Percentiles rank a stretch among this genome's conserved stretches.
phyloP scores from a whole-genome alignment of 2,329 filamentous ascomycete genomes.

The Clonostachys chloroleuca region DNA sequence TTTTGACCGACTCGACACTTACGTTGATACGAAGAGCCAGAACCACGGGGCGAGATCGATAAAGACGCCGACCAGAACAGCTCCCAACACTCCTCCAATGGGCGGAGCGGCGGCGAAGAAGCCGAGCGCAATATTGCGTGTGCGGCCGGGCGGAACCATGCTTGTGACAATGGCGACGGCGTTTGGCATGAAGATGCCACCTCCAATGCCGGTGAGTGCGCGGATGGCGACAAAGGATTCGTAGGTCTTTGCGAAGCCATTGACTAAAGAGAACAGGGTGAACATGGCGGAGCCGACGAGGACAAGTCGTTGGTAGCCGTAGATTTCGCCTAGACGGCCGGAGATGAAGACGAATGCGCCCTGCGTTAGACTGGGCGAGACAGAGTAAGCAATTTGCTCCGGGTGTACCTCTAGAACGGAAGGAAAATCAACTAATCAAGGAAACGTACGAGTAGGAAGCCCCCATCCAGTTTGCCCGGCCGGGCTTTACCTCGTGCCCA shows the following conservation, averaged over 20 bases:
- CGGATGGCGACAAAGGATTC: constrained; percentile 34
- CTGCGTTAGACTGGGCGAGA: constrained; percentile 33
- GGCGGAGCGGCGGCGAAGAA: constrained; percentile 42
- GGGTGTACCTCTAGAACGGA: no score
- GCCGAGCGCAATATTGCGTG: constrained; percentile 37
- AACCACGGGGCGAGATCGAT: constrained; percentile 1
- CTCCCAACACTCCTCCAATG: constrained; percentile 34
- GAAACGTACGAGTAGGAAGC: constrained; percentile 26
- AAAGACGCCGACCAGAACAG: constrained; percentile 31
- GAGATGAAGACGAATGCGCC: constrained; percentile 47
- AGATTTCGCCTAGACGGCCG: constrained; percentile 46
- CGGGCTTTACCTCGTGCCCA: constrained; percentile 16
- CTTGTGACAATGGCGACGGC: constrained; percentile 42
- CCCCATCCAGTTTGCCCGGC: constrained; percentile 30
- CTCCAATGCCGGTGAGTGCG: constrained; percentile 41
- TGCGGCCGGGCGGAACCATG: constrained; percentile 38
- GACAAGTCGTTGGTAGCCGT: constrained; percentile 43
- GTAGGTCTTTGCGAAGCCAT: constrained; percentile 34
- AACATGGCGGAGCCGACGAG: constrained; percentile 36
- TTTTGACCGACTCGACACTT: not conserved
- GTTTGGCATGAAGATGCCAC: constrained; percentile 47
- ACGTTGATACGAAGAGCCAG: constrained; percentile 1
- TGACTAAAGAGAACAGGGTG: constrained; percentile 33
- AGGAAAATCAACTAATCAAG: not conserved
- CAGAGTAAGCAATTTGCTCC: not conserved